These are phyloP conservation scores for Protomyces macrosporus DNA, from an alignment of 1,139 yeast species.

Conservation along the genomic window DNA sequence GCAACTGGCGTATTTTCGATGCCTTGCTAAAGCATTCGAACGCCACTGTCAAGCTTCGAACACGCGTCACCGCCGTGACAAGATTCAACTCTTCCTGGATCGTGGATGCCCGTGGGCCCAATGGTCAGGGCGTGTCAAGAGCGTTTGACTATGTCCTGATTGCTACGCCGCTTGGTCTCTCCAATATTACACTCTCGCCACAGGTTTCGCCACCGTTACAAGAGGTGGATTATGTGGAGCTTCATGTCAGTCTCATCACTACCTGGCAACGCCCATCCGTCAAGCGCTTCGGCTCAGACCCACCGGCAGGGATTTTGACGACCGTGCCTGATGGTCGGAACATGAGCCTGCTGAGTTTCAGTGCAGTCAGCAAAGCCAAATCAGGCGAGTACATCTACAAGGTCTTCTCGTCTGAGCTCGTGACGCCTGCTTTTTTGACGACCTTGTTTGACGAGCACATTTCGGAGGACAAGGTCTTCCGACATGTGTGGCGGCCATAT, in stretches of 20 bases:
- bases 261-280: conserved; percentile 31
- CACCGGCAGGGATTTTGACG: conserved; percentile 34
- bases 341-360: conserved; percentile 38
- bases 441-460: conserved; percentile 35
- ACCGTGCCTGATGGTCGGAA: conserved; percentile 35
- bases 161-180: conserved; percentile 43
- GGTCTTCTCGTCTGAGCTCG: conserved; percentile 39
- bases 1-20: conserved; percentile 44
- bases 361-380: conserved; percentile 35
- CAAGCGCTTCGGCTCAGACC: conserved; percentile 32
- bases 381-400: conserved; percentile 41
- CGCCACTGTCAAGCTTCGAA: conserved; percentile 37
- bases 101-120: neutral
- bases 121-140: conserved; percentile 25
- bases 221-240: conserved; percentile 36
- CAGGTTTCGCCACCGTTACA: conserved; percentile 18
- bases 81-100: conserved; percentile 27
- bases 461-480: conserved; percentile 32
- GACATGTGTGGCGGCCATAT: conserved; percentile 43
- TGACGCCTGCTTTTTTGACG: conserved; percentile 34
- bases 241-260: conserved; percentile 38
- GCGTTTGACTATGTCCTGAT: conserved; percentile 43
- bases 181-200: conserved; percentile 34
- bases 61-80: conserved; percentile 36
- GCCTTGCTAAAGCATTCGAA: conserved; percentile 39